Evolutionary conservation across 495 filamentous ascomycete genomes (phyloP).

Genomic region (Xylaria grammica): DNA sequence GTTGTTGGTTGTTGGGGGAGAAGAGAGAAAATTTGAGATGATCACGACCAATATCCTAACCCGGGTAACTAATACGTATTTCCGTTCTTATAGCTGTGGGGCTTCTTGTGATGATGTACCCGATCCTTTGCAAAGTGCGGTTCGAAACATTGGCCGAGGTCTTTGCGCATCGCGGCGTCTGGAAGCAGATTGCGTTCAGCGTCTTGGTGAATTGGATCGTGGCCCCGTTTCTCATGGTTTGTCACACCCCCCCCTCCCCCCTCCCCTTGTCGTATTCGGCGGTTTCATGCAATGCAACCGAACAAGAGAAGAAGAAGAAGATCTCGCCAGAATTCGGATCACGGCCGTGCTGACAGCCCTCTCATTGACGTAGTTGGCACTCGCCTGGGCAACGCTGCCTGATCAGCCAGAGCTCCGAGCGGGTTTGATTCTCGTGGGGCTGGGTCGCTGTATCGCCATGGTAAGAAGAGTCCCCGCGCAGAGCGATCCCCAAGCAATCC

Average conservation of each 20-base stretch:
- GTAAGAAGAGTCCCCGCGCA: conserved; percentile 44
- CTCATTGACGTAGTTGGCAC: conserved; percentile 55
- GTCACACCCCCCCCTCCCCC: conserved; percentile 19
- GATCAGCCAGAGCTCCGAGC: conserved; percentile 70
- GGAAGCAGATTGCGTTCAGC: conserved; percentile 81
- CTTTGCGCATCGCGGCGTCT: conserved; percentile 65
- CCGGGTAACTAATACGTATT: conserved; percentile 6
- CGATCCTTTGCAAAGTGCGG: conserved; percentile 90
- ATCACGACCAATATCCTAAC: too few species aligned
- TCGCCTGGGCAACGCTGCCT: conserved; percentile 85
- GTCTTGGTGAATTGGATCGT: conserved; percentile 87
- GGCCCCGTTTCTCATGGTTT: conserved; percentile 88
- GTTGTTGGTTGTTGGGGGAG: too few species aligned
- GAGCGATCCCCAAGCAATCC: neutral
- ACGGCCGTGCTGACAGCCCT: too few species aligned
- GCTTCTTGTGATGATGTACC: conserved; percentile 93
- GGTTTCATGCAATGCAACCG: too few species aligned
- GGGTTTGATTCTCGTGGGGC: conserved; percentile 77
- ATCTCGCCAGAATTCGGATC: too few species aligned
- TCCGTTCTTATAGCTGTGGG: conserved; percentile 65
- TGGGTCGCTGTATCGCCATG: conserved; percentile 86
- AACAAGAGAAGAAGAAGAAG: too few species aligned
- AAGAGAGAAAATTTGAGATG: neutral
- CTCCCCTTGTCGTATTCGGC: conserved; percentile 2
- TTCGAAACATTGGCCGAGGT: conserved; percentile 78